Percentiles rank a stretch among this genome's conserved stretches.
Evolutionary conservation across 805 yeast species (phyloP).

Genomic region (Suhomyces xylopsoci): DNA sequence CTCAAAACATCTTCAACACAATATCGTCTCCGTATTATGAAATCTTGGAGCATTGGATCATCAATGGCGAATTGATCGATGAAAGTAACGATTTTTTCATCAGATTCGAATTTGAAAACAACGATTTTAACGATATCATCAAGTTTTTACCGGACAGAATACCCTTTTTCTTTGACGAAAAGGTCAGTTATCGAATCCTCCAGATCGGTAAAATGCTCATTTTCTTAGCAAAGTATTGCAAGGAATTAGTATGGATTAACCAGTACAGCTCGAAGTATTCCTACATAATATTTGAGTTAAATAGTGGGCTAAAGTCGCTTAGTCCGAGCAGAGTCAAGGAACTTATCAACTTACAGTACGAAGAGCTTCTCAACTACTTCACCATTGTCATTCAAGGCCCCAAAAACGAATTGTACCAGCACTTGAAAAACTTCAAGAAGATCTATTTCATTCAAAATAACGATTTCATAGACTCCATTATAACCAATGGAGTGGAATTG

Average conservation of each 20-base stretch:
- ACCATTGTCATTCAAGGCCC: conserved; percentile 44
- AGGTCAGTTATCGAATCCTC: conserved; percentile 45
- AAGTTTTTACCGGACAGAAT: conserved; percentile 30
- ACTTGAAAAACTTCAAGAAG: conserved; percentile 60
- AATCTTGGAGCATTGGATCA: conserved; percentile 63
- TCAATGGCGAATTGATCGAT: conserved; percentile 59
- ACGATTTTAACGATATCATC: conserved; percentile 34
- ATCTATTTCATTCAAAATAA: conserved; percentile 70
- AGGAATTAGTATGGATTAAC: conserved; percentile 64
- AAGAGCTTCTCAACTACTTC: conserved; percentile 52
- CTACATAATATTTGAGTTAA: conserved; percentile 25
- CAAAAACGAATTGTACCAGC: conserved; percentile 48
- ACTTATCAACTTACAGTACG: conserved; percentile 41
- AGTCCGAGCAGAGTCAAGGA: conserved; percentile 32
- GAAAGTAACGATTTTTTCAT: conserved; percentile 63
- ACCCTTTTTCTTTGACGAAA: conserved; percentile 45
- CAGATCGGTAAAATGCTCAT: conserved; percentile 71
- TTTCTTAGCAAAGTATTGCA: conserved; percentile 63
- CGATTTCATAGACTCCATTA: conserved; percentile 73
- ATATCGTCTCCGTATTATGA: conserved; percentile 59
- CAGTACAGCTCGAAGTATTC: conserved; percentile 36
- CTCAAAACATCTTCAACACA: conserved; percentile 43
- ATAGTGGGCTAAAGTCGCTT: conserved; percentile 34
- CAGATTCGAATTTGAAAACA: conserved; percentile 25
- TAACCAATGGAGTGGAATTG: conserved; percentile 50